Conservation (phyloP, 106 monocot species). For the Ottelia alismoides region DNA sequence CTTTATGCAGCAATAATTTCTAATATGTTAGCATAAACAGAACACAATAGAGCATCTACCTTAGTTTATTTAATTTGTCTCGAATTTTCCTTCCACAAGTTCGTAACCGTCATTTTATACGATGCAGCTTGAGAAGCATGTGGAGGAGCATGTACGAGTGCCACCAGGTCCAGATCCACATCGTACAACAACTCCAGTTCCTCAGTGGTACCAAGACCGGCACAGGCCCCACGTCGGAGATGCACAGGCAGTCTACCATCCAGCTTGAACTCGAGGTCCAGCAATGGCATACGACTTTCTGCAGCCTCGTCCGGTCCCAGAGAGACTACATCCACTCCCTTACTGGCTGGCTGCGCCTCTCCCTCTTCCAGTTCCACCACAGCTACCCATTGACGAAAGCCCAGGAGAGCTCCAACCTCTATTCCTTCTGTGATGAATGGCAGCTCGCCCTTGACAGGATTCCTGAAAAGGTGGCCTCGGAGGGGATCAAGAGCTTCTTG, state of each 20-base stretch:
- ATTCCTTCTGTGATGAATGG: too few relatives aligned
- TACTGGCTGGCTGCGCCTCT: too few relatives aligned
- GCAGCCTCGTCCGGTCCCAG: constrained; percentile 48
- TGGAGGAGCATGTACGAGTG: too few relatives aligned
- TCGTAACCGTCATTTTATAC: too few relatives aligned
- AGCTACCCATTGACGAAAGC: constrained; percentile 7
- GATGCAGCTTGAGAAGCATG: too few relatives aligned
- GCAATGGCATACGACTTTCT: constrained; percentile 58
- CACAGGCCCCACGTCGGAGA: constrained; percentile 39
- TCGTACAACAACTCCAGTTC: constrained; percentile 55
- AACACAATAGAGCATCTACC: too few relatives aligned
- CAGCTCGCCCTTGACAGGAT: too few relatives aligned
- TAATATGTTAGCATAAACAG: too few relatives aligned
- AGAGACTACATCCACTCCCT: too few relatives aligned
- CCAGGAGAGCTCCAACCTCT: constrained; percentile 40
- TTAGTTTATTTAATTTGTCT: too few relatives aligned
- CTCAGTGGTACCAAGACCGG: constrained; percentile 20
- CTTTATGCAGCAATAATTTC: too few relatives aligned
- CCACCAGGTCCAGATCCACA: constrained; percentile 85
- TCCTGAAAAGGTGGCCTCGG: constrained; percentile 60
- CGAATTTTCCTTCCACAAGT: too few relatives aligned
- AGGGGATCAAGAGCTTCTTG: constrained; percentile 72
- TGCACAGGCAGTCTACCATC: constrained; percentile 43
- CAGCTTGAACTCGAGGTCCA: constrained; percentile 61
- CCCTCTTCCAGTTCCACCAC: constrained; percentile 43